These are phyloP conservation scores for Aspergillus flavus DNA, from an alignment of 2,329 filamentous ascomycete genomes.

Conservation along the genomic window DNA sequence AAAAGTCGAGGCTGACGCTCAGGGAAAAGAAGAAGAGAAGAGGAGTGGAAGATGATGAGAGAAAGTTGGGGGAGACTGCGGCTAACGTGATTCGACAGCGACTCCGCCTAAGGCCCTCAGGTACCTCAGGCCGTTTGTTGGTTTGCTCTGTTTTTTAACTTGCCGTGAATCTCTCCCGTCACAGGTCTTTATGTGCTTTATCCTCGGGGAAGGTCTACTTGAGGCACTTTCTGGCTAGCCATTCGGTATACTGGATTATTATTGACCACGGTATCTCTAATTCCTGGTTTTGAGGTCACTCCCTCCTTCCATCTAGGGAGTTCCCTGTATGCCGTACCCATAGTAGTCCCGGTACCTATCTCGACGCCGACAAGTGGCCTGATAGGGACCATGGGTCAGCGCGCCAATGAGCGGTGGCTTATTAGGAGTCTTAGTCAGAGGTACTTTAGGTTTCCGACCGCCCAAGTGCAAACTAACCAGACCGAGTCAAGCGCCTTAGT, in stretches of 20 bases:
- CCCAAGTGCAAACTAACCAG: neutral
- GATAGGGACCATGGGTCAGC: slow-evolving; percentile 12
- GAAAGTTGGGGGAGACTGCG: slow-evolving; percentile 8
- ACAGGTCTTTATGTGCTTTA: neutral
- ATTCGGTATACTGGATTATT: neutral
- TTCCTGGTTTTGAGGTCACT: neutral
- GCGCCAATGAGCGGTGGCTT: slow-evolving; percentile 29
- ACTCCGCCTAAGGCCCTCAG: slow-evolving; percentile 16
- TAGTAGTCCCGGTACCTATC: neutral
- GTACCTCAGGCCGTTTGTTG: neutral
- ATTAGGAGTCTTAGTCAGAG: slow-evolving; percentile 29
- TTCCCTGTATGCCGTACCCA: neutral
- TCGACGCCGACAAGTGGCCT: slow-evolving; percentile 18
- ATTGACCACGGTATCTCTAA: neutral
- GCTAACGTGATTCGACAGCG: slow-evolving; percentile 19
- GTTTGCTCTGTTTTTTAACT: slow-evolving; percentile 2
- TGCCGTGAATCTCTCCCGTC: slow-evolving; percentile 10
- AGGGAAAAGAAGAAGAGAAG: slow-evolving; percentile 13
- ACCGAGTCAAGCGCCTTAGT: neutral
- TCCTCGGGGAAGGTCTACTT: neutral
- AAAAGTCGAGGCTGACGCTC: slow-evolving; percentile 12
- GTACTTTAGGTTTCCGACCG: neutral
- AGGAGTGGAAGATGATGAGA: slow-evolving; percentile 5
- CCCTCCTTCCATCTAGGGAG: neutral
- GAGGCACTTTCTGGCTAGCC: neutral